These are phyloP conservation scores for Thielaviopsis musarum DNA, from an alignment of 2,329 filamentous ascomycete species.

Conservation along the genomic window DNA sequence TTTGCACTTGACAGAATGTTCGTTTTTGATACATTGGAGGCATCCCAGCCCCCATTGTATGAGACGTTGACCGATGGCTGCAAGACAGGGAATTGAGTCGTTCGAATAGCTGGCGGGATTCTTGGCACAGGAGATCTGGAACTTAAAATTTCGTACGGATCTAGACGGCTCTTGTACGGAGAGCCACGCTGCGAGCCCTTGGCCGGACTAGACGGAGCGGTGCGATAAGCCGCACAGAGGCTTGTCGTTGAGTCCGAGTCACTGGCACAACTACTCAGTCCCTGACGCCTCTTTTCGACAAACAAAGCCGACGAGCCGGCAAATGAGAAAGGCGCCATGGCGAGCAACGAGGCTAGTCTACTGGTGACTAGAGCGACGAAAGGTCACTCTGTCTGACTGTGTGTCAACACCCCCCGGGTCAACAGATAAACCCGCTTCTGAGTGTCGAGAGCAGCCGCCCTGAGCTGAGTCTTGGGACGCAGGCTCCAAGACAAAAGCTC, in stretches of 20 bases:
- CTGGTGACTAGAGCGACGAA: neutral
- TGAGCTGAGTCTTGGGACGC: neutral
- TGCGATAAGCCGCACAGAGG: slow-evolving; percentile 1
- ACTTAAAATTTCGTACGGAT: neutral
- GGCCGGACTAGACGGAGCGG: slow-evolving; percentile 8
- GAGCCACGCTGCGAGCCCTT: slow-evolving; percentile 1
- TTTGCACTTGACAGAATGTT: neutral
- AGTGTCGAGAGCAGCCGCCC: neutral
- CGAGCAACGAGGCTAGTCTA: neutral
- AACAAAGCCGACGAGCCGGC: slow-evolving; percentile 2
- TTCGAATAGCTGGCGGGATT: slow-evolving; percentile 4
- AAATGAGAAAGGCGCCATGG: neutral
- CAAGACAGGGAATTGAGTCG: neutral
- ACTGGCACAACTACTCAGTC: neutral
- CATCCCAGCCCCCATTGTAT: slow-evolving; percentile 1
- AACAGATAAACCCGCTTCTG: neutral
- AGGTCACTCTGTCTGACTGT: neutral
- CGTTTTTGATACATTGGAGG: neutral
- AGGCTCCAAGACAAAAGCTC: neutral
- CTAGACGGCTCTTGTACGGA: neutral
- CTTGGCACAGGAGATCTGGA: slow-evolving; percentile 5
- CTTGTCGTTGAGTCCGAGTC: slow-evolving; percentile 6
- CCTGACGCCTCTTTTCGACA: slow-evolving; percentile 8
- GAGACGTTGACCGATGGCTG: slow-evolving; percentile 8
- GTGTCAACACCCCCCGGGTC: neutral